Evolutionary conservation across 176 grass and related monocot species (phyloP), one percentile per base, ranked within the genome.

Genomic region (Eremochloa ophiuroides): DNA sequence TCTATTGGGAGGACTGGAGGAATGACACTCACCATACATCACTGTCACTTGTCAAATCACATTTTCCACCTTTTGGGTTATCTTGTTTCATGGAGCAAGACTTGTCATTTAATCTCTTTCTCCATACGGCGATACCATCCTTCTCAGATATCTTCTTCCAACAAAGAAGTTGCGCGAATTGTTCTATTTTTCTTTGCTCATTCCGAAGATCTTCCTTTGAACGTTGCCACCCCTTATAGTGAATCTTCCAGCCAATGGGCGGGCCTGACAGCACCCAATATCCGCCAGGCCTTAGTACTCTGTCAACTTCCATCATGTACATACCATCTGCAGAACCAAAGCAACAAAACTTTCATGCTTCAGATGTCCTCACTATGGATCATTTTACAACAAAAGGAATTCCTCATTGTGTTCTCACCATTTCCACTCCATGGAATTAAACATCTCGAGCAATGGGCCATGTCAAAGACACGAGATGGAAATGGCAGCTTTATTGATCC

Each of bases 261-360:
- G 94, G 91, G 20, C 94, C 91, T 28, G 94, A 97, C n/a, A 97
- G 64, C 38, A 97, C 87, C 94, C 94, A 97, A 67, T 91, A 97
- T 22, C 94, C 94, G 12, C 94, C 94, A 20, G 94, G 91, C 71
- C 94, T 86, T 27, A 97, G 85, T 48, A 97, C 94, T 42, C 94
- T 71, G 83, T 97, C 94, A 77, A 94, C 89, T 69, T 97, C 94
- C 91, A 93, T 94, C 91, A 97, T 91, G 89, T 97, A 97, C 82
- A 94, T 91, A 71, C 94, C 94, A 79, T 94, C 94, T 97, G 88
- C 46, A 53, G 70, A 91, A 66, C 56, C 61, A 59, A 17, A 72
- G n/a, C 23, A 62, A 75, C 65, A 40, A 34, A 31, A 67, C 39
- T 23, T 62, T 70, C 65, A 74, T 71, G 31, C 20, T 64, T 76